Conservation (phyloP, 352 stramenopile species). For the Globisporangium cylindrosporum region DNA sequence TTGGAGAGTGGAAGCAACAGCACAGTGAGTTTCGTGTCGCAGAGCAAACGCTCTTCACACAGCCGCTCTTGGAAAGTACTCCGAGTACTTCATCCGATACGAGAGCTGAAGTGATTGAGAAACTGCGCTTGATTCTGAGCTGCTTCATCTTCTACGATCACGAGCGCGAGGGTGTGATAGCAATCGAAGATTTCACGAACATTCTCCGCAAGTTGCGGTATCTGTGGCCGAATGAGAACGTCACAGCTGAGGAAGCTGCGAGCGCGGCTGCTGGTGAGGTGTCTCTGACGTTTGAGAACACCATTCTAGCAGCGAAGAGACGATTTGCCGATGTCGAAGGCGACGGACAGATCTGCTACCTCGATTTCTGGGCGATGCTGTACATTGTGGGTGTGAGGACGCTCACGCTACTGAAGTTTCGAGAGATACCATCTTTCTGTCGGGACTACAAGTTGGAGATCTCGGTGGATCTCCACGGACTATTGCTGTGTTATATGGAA, state of each 20-base stretch:
- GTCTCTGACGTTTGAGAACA: constrained; percentile 52
- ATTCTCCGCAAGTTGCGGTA: constrained; percentile 59
- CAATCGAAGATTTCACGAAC: constrained; percentile 44
- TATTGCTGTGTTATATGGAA: constrained; percentile 58
- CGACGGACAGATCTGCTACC: constrained; percentile 68
- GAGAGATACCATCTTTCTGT: constrained; percentile 70
- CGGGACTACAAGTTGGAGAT: constrained; percentile 80
- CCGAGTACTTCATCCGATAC: not conserved
- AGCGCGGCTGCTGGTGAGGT: constrained; percentile 22
- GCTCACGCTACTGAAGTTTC: constrained; percentile 50
- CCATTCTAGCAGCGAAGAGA: constrained; percentile 35
- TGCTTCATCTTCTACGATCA: constrained; percentile 77
- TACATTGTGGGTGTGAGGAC: constrained; percentile 72
- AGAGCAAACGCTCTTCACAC: constrained; percentile 47
- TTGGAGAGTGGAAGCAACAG: constrained; percentile 74
- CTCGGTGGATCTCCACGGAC: constrained; percentile 35
- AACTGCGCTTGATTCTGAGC: constrained; percentile 60
- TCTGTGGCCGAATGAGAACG: constrained; percentile 52
- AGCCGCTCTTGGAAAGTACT: constrained; percentile 19
- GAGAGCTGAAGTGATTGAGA: constrained; percentile 32
- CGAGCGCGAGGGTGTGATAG: constrained; percentile 46
- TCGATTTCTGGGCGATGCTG: constrained; percentile 84
- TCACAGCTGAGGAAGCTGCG: constrained; percentile 35
- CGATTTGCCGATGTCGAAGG: constrained; percentile 53
- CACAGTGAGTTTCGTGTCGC: constrained; percentile 45